Base-by-base conservation (phyloP, 805 yeast species). In the Myxozyma melibiosi region DNA sequence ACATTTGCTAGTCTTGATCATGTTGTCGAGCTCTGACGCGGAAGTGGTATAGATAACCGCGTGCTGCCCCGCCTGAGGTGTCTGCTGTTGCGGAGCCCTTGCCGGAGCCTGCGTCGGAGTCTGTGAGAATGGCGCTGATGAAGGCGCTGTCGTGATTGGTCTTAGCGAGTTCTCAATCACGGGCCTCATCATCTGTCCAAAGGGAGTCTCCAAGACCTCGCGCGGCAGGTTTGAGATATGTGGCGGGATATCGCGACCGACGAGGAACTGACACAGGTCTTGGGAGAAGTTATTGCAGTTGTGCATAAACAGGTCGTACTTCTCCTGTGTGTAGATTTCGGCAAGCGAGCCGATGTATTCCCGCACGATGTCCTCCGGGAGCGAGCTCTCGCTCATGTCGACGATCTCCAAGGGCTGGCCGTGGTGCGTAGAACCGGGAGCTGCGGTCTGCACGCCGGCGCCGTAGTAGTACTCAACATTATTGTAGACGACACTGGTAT, bases 271-370 rank as follows among this genome's bases (percentile, higher is more conserved):
- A 40, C 81, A 65, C 54, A 81, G 66, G 43, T 78, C 83, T 63
- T 84, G 79, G 18, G 85, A 76, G 70, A 85, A 84, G 70, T 85
- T 85, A 70, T 84, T 84, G 70, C 90, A 84, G 66, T 84, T 84
- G 69, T 84, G 84, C 51, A 77, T 76, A 57, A 84, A 82, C 56
- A 84, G 68, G 62, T 83, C 82, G 70, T 84, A 84, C 37, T 70
- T 73, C 7, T 72, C 73, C 7, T 82, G 78, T 14, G 74, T 68
- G 63, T 76, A 83, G 56, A 76, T 79, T 9, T 74, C 74, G 31
- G 70, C 67, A 28, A 84, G 68, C 43, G 84, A 86, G 2, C 73
- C 74, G 28, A 84, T 62, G 65, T 76, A 84, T 47, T 82, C 88
- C 35, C 73, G 70, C 18, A 83, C 73, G 2, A 84, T 69, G 4